Evolutionary conservation across 2,329 filamentous ascomycete species (phyloP).

Genomic region (Trichoderma koningiopsis): DNA sequence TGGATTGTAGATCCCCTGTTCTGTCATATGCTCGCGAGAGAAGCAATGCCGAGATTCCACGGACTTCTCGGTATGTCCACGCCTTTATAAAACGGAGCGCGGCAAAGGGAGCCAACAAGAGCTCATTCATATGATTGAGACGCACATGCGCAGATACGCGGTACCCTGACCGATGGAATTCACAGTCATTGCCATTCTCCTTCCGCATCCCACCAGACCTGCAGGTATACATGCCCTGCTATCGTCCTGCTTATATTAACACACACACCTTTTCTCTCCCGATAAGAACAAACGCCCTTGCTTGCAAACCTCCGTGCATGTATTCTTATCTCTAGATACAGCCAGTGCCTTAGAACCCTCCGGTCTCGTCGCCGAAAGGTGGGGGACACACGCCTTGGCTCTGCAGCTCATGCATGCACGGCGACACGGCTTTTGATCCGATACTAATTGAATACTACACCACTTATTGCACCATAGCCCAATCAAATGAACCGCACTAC

Average conservation of each 20-base stretch:
- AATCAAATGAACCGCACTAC: neutral
- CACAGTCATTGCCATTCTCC: neutral
- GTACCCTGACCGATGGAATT: neutral
- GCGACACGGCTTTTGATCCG: neutral
- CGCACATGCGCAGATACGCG: neutral
- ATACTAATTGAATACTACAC: neutral
- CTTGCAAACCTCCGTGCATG: neutral
- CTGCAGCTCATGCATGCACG: neutral
- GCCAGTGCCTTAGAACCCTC: neutral
- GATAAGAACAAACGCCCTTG: neutral
- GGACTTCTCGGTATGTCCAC: neutral
- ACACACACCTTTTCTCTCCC: neutral
- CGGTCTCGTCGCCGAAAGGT: neutral
- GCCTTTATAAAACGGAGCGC: neutral
- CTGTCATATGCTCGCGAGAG: neutral
- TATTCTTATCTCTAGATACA: neutral
- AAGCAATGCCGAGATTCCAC: neutral
- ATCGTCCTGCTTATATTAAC: neutral
- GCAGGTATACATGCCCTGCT: neutral
- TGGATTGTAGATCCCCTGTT: neutral
- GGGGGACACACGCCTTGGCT: neutral
- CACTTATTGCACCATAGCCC: neutral
- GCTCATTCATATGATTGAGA: neutral
- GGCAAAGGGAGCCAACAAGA: neutral
- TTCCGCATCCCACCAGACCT: constrained; percentile 10